Percentiles rank a stretch among this genome's conserved stretches.
phyloP scores from a whole-genome alignment of 1,139 yeast species.

The Zygosaccharomyces sapae region DNA sequence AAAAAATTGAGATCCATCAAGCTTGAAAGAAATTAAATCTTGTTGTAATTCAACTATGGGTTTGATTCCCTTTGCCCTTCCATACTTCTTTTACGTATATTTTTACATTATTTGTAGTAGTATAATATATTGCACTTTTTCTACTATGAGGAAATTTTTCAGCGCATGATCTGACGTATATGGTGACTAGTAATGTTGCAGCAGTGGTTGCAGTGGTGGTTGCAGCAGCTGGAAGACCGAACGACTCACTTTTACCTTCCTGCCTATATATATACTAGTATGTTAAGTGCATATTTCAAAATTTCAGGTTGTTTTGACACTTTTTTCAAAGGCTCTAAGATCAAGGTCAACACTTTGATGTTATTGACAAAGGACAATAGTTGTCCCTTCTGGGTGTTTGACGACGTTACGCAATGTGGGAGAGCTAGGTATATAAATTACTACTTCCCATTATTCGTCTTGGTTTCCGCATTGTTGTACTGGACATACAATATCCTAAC shows the following conservation, averaged over 20 bases:
- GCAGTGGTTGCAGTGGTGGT: neutral
- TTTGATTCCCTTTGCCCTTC: neutral
- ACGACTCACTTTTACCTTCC: no score
- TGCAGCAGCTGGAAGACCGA: neutral
- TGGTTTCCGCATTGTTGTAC: constrained; percentile 11
- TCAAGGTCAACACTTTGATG: constrained; percentile 1
- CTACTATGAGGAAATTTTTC: constrained; percentile 2
- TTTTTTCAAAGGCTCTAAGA: neutral
- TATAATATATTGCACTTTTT: constrained; percentile 2
- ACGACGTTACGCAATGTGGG: constrained; percentile 28
- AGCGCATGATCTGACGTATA: neutral
- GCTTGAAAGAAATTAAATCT: no score
- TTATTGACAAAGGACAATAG: constrained; percentile 1
- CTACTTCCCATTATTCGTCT: constrained; percentile 19
- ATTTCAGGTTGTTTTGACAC: neutral
- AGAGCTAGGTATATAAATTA: constrained; percentile 22
- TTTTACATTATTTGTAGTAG: constrained; percentile 4
- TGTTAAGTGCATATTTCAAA: no score
- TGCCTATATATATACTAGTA: no score
- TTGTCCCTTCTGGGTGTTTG: constrained; percentile 25
- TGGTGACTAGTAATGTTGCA: neutral
- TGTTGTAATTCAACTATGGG: neutral
- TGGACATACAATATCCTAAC: constrained; percentile 10
- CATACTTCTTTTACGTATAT: neutral
- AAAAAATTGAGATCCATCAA: no score